phyloP scores from a whole-genome alignment of 2,329 filamentous ascomycete genomes.

The Claviceps sp. region DNA sequence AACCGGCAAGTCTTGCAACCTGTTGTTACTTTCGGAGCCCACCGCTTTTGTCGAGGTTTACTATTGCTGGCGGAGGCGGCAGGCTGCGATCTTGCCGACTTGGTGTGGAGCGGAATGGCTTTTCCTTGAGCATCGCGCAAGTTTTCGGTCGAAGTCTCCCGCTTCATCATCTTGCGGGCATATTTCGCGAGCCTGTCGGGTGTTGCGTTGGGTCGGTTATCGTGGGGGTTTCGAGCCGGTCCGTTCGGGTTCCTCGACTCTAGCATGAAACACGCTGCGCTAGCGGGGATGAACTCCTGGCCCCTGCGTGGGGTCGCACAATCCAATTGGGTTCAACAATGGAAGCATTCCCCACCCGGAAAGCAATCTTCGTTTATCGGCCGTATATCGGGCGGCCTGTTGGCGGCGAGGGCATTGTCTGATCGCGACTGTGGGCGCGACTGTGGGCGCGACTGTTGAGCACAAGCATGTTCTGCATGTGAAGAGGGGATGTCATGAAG shows the following conservation, averaged over 20 bases:
- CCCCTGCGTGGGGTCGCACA: background rate
- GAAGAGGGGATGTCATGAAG: background rate
- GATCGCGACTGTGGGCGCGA: background rate
- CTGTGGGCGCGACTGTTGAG: background rate
- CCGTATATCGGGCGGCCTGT: background rate
- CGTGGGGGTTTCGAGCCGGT: background rate
- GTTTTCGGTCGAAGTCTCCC: background rate
- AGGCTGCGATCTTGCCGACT: background rate
- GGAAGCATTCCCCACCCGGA: background rate
- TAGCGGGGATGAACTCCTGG: background rate
- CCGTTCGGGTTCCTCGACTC: background rate
- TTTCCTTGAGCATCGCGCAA: background rate
- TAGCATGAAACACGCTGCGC: background rate
- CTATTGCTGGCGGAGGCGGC: background rate
- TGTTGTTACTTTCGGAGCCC: constrained; percentile 3
- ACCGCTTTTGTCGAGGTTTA: constrained; percentile 2
- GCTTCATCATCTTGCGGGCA: background rate
- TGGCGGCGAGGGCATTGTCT: background rate
- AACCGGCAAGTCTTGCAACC: constrained; percentile 6
- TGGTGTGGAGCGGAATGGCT: background rate
- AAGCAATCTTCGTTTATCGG: background rate
- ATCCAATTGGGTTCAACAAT: background rate
- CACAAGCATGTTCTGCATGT: background rate
- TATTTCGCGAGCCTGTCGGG: background rate
- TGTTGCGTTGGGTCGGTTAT: background rate